phyloP scores from a whole-genome alignment of 1,284 basidiomycete species.

The Melampsora larici-populina region DNA sequence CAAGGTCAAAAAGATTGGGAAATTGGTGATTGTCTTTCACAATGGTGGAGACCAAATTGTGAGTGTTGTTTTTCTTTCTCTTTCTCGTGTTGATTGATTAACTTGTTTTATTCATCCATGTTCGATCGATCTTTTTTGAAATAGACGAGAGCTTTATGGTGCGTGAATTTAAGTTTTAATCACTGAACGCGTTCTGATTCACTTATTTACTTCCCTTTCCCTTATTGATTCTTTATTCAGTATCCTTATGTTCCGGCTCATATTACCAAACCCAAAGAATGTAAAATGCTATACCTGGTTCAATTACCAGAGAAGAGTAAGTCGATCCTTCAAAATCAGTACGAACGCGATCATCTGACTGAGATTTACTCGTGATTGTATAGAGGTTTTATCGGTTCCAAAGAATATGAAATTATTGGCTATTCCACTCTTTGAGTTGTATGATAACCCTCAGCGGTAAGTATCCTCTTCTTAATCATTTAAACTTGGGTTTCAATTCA shows the following conservation, averaged over 20 bases:
- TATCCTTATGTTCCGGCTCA: constrained; percentile 96
- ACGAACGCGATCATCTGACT: not conserved
- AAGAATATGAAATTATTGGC: constrained; percentile 94
- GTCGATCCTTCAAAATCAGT: constrained; percentile 52
- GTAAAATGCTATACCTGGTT: constrained; percentile 92
- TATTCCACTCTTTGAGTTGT: constrained; percentile 91
- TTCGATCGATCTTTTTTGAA: not conserved
- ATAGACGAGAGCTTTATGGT: constrained; percentile 45
- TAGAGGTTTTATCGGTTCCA: constrained; percentile 91
- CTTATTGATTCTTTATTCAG: constrained; percentile 57
- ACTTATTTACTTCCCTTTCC: constrained; percentile 9
- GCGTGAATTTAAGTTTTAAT: constrained; percentile 18
- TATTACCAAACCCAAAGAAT: constrained; percentile 94
- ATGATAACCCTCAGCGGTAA: constrained; percentile 77
- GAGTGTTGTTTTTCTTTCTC: not conserved
- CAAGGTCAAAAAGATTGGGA: constrained; percentile 68
- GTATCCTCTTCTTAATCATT: not conserved
- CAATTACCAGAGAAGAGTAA: constrained; percentile 89
- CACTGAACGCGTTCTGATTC: not conserved
- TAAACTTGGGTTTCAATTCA: not conserved
- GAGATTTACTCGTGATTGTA: not conserved
- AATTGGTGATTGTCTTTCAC: constrained; percentile 86
- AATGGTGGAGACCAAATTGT: constrained; percentile 81
- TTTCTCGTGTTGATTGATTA: no score
- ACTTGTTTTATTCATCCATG: not conserved